Evolutionary conservation across 805 yeast genomes (phyloP), one percentile per base, ranked within the genome.

Genomic region (Pichia rugopelliculosa): DNA sequence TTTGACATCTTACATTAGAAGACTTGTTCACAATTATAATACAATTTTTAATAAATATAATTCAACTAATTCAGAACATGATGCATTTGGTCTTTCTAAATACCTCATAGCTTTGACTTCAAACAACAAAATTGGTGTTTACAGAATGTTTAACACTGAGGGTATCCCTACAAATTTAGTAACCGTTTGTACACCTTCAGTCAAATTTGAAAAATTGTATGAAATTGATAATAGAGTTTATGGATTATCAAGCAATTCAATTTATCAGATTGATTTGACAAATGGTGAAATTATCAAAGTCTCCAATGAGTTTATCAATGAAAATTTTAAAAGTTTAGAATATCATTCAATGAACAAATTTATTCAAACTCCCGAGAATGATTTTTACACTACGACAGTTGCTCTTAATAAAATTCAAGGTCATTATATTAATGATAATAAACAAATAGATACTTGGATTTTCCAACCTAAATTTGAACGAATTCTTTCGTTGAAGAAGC

Each of bases 41-140:
- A 50, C 47, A 37, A 51, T 55, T 25, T 47, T 52, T 42, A 51
- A 37, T n/a, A 58, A 23, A 49, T 46, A 21, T 8, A 56, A 24
- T 8, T 11, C 18, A 45, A 42, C 50, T 34, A 51, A n/a, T 46
- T 61, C 52, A 20, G 51, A 49, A 34, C 42, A 34, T 30, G 45
- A 48, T 13, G 68, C 62, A 25, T 77, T 78, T 63, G 82, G 82
- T 1, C 69, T 73, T 30, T 56, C 62, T 8, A 77, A 77, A 48
- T 58, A 60, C 6, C 50, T 78, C 24, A 59, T 77, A 2, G 67
- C 69, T 0, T 66, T 73, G 3, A 70, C 78, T 0, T 55, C 58
- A 12, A 59, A 59, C 40, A 74, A 75, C 6, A 67, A 65, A 41
- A 43, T 81, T 1, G 60, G 71, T 10, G 78, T 76, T 1, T 57